Conservation (phyloP, 73 alveolate genomes). For the Paramecium sonneborni region DNA sequence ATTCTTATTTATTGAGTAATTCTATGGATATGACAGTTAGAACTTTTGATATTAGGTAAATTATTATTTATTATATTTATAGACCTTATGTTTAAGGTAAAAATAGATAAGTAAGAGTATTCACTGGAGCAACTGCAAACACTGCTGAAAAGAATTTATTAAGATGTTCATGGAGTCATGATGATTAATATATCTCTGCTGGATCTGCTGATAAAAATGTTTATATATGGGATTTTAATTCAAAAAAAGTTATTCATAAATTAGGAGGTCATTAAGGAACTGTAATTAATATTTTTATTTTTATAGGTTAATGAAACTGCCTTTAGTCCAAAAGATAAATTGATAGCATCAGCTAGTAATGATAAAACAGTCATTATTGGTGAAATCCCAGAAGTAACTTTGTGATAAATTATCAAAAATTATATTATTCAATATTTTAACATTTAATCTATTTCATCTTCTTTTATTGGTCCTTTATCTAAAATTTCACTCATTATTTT, state of each 20-base stretch:
- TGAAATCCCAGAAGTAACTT: constrained; percentile 65
- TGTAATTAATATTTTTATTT: constrained; percentile 16
- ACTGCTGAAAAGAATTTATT: constrained; percentile 84
- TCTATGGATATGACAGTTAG: constrained; percentile 88
- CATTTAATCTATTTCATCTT: neutral
- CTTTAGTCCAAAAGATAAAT: constrained; percentile 84
- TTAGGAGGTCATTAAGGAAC: constrained; percentile 95
- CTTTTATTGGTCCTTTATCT: neutral
- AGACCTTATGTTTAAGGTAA: constrained; percentile 73
- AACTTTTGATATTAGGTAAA: constrained; percentile 71
- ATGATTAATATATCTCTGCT: constrained; percentile 81
- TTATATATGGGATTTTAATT: constrained; percentile 90
- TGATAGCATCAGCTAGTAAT: constrained; percentile 85
- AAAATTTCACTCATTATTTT: neutral
- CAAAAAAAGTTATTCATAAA: constrained; percentile 79
- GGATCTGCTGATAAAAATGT: constrained; percentile 93
- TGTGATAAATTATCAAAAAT: constrained; percentile 30
- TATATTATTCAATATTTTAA: neutral
- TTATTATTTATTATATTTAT: neutral
- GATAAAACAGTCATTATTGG: constrained; percentile 92
- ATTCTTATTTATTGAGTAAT: constrained; percentile 83
- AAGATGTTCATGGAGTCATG: constrained; percentile 86
- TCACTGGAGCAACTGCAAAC: constrained; percentile 85
- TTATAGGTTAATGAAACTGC: constrained; percentile 81
- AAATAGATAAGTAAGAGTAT: constrained; percentile 75